These are phyloP conservation scores for Laguncularia racemosa DNA, from an alignment of 345 rosid genomes.

Conservation along the genomic window DNA sequence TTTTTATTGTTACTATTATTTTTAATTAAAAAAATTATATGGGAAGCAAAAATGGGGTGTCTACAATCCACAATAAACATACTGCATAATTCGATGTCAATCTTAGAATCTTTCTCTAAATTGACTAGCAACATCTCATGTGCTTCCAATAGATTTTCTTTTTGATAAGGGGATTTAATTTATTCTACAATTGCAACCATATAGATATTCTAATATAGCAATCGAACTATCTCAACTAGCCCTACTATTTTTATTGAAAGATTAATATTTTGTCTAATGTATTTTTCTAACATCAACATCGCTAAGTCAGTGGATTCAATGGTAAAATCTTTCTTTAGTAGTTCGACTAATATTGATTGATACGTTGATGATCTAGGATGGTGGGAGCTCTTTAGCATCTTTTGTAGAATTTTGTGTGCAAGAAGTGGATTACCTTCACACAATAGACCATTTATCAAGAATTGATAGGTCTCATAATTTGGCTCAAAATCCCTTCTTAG, in stretches of 20 bases:
- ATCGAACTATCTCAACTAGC: slow-evolving; percentile 32
- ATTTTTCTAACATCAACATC: slow-evolving; percentile 49
- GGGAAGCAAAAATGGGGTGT: too few relatives aligned
- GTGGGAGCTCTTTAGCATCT: slow-evolving; percentile 68
- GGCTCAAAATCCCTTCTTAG: slow-evolving; percentile 59
- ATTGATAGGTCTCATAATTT: slow-evolving; percentile 46
- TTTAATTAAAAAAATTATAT: too few relatives aligned
- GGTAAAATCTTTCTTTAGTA: slow-evolving; percentile 36
- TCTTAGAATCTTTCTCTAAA: slow-evolving; percentile 43
- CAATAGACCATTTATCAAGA: slow-evolving; percentile 53
- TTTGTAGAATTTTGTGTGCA: slow-evolving; percentile 48
- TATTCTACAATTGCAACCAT: slow-evolving; percentile 48
- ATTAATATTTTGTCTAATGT: slow-evolving; percentile 43
- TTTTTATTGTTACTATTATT: too few relatives aligned
- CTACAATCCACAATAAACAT: slow-evolving; percentile 50
- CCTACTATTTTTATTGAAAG: slow-evolving; percentile 50
- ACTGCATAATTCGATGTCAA: slow-evolving; percentile 32
- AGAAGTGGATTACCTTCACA: slow-evolving; percentile 47
- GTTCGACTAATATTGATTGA: slow-evolving; percentile 52
- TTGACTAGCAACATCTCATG: slow-evolving; percentile 44
- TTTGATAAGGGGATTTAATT: slow-evolving; percentile 38
- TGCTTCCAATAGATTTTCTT: slow-evolving; percentile 42
- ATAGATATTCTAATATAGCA: slow-evolving; percentile 53
- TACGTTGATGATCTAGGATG: slow-evolving; percentile 49
- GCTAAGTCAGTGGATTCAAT: slow-evolving; percentile 46